Evolutionary conservation across 805 yeast genomes (phyloP).

Genomic region (Saturnispora dispora): DNA sequence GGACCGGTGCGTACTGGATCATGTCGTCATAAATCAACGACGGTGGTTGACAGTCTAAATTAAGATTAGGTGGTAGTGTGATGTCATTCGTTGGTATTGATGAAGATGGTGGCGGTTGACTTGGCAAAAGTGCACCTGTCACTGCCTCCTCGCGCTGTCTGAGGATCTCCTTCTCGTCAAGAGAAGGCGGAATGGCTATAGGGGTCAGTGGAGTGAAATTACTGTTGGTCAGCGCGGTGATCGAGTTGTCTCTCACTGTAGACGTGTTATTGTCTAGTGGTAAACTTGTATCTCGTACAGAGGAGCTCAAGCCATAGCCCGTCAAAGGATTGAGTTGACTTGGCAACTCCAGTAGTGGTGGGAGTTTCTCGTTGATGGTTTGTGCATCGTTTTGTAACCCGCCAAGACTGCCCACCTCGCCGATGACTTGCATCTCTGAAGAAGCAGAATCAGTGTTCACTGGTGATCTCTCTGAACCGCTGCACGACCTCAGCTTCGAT

Average conservation of each 20-base stretch:
- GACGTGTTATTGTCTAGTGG: background rate
- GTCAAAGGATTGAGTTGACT: background rate
- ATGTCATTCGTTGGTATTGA: background rate
- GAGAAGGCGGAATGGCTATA: slow-evolving; percentile 5
- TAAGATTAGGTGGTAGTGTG: background rate
- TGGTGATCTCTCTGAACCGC: slow-evolving; percentile 8
- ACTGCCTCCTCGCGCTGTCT: slow-evolving; percentile 37
- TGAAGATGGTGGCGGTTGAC: slow-evolving; percentile 33
- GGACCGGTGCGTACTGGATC: background rate
- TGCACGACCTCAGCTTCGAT: slow-evolving; percentile 17
- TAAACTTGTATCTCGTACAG: background rate
- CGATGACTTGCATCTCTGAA: background rate
- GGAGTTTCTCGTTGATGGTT: background rate
- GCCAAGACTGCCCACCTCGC: slow-evolving; percentile 1
- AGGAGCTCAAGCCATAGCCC: background rate
- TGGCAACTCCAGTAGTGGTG: slow-evolving; percentile 4
- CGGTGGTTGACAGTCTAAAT: background rate
- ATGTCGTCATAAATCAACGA: background rate
- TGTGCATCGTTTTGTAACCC: background rate
- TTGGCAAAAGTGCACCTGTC: slow-evolving; percentile 44
- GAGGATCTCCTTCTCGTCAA: slow-evolving; percentile 47
- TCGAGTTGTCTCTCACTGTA: slow-evolving; percentile 1
- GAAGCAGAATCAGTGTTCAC: slow-evolving; percentile 4
- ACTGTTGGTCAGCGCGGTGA: background rate
- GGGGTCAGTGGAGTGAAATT: slow-evolving; percentile 10